Evolutionary conservation across 176 grass and related monocot species (phyloP).

Genomic region (Lolium multiflorum): DNA sequence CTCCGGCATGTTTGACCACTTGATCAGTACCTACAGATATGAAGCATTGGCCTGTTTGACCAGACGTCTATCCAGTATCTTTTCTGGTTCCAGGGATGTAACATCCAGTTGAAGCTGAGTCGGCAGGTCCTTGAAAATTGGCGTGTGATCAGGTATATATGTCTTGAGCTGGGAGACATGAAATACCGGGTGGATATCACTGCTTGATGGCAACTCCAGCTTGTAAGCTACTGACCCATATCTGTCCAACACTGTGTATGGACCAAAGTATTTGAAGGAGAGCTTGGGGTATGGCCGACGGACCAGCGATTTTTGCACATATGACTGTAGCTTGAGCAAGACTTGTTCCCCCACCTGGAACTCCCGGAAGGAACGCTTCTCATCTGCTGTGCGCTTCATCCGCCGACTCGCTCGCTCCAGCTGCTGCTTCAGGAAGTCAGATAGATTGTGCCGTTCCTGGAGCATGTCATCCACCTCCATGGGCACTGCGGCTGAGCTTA

Average conservation of each 20-base stretch:
- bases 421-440: no score
- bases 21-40: background rate
- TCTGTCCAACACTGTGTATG: background rate
- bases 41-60: background rate
- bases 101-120: background rate
- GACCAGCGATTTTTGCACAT: background rate
- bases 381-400: background rate
- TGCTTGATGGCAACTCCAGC: background rate
- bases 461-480: no score
- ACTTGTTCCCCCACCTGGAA: background rate
- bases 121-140: no score
- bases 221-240: background rate
- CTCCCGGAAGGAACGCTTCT: background rate
- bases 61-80: background rate
- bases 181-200: background rate
- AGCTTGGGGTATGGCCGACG: background rate
- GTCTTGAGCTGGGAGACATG: background rate
- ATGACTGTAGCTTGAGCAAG: background rate
- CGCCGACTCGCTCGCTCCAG: no score
- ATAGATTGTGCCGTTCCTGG: no score
- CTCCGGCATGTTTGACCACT: background rate
- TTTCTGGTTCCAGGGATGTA: background rate
- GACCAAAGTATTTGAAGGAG: background rate
- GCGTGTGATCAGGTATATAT: no score
- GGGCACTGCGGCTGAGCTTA: no score